Evolutionary conservation across 2,329 filamentous ascomycete genomes (phyloP).

Genomic region (Shiraia bambusicola): DNA sequence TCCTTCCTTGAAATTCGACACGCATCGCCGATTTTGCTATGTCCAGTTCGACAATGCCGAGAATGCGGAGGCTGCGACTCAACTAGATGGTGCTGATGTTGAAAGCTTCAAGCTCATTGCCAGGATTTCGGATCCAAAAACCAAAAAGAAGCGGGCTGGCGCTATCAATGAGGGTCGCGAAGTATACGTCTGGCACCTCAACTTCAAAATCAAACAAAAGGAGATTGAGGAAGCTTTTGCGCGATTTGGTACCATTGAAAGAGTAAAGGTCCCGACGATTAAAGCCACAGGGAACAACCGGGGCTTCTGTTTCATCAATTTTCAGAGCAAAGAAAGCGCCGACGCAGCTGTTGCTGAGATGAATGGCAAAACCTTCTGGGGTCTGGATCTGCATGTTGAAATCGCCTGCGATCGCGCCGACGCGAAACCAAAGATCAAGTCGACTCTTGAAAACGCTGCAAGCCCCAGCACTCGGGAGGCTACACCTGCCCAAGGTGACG

Average conservation of each 20-base stretch:
- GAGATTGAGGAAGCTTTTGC: constrained; percentile 72
- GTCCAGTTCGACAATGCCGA: constrained; percentile 72
- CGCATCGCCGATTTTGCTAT: constrained; percentile 91
- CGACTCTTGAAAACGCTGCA: constrained; percentile 51
- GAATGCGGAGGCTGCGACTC: constrained; percentile 56
- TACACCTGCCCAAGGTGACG: constrained; percentile 19
- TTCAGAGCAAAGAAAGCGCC: constrained; percentile 66
- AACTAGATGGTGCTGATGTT: constrained; percentile 70
- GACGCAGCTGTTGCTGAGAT: constrained; percentile 64
- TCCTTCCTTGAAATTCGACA: constrained; percentile 87
- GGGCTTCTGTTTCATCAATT: constrained; percentile 80
- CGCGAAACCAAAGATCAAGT: constrained; percentile 49
- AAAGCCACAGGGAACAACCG: constrained; percentile 68
- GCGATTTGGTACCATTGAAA: constrained; percentile 73
- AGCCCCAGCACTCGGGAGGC: constrained; percentile 41
- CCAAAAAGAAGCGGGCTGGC: constrained; percentile 76
- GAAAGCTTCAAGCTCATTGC: constrained; percentile 69
- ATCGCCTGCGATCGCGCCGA: constrained; percentile 48
- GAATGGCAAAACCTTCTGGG: constrained; percentile 69
- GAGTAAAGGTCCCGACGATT: constrained; percentile 66
- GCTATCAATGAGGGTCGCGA: constrained; percentile 86
- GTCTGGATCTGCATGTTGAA: constrained; percentile 65
- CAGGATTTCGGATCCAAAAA: constrained; percentile 80
- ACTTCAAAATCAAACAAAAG: constrained; percentile 73
- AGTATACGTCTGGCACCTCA: constrained; percentile 80